Evolutionary conservation across 257 asterid species (phyloP).

Genomic region (Scutellaria minor): DNA sequence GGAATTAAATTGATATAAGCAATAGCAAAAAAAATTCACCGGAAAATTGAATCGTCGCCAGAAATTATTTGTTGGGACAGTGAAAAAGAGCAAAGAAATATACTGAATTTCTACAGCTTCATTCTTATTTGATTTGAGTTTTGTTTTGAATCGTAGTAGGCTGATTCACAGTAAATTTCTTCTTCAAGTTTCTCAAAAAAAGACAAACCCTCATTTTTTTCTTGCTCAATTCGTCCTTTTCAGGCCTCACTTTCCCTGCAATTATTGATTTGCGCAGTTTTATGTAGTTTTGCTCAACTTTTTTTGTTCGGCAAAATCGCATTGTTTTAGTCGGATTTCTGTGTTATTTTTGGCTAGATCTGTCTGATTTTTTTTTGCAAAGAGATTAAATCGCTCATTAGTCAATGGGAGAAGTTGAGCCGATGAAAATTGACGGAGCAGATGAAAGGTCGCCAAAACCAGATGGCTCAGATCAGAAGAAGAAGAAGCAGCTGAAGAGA

Average conservation of each 20-base stretch:
- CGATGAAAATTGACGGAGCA: conserved; percentile 36
- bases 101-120: background rate
- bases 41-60: background rate
- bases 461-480: conserved; percentile 38
- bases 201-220: background rate
- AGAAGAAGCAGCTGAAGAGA: conserved; percentile 26
- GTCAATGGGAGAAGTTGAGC: conserved; percentile 39
- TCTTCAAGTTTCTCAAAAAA: background rate
- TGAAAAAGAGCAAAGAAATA: background rate
- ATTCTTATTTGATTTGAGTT: background rate
- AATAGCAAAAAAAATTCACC: background rate
- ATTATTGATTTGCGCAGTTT: background rate
- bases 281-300: background rate
- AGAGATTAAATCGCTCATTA: background rate
- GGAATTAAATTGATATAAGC: conserved; percentile 25
- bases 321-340: background rate
- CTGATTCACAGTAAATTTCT: background rate
- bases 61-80: background rate
- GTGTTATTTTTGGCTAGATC: background rate
- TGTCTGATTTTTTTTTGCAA: background rate
- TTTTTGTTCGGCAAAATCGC: background rate
- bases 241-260: background rate
- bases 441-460: conserved; percentile 27
- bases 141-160: background rate
- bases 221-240: background rate